Evolutionary conservation across 441 rosid species (phyloP).

Genomic region (Dalechampia spathulata): DNA sequence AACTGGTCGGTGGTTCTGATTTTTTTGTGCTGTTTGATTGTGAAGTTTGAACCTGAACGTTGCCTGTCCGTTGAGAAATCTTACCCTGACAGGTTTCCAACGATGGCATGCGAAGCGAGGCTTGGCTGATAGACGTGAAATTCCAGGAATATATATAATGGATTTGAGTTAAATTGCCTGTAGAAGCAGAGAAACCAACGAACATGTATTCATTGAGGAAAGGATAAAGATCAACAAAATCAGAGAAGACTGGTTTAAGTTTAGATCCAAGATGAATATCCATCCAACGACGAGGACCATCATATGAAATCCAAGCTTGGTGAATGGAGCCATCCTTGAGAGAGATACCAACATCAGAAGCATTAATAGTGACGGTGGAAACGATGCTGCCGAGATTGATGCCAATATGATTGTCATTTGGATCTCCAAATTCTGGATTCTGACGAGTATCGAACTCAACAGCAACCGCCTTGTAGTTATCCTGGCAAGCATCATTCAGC

Average conservation of each 20-base stretch:
- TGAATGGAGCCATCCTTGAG: slow-evolving; percentile 40
- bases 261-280: slow-evolving; percentile 23
- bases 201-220: slow-evolving; percentile 45
- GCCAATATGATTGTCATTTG: slow-evolving; percentile 47
- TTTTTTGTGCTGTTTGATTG: slow-evolving; percentile 5
- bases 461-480: slow-evolving; percentile 34
- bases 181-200: slow-evolving; percentile 32
- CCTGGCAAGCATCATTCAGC: slow-evolving; percentile 52
- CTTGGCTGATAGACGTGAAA: slow-evolving; percentile 38
- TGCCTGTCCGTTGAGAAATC: slow-evolving; percentile 6
- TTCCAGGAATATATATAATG: slow-evolving; percentile 39
- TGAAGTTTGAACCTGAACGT: background rate
- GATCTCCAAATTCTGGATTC: slow-evolving; percentile 43
- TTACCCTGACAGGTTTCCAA: slow-evolving; percentile 33
- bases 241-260: slow-evolving; percentile 27
- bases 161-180: slow-evolving; percentile 23
- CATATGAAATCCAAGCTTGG: slow-evolving; percentile 32
- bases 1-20: slow-evolving; percentile 21
- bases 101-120: slow-evolving; percentile 38
- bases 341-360: slow-evolving; percentile 30
- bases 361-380: slow-evolving; percentile 27
- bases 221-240: slow-evolving; percentile 35
- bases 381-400: slow-evolving; percentile 43
- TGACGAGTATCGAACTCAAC: slow-evolving; percentile 34
- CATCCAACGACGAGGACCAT: slow-evolving; percentile 35